Evolutionary conservation across 1,139 yeast genomes (phyloP).

Genomic region (Blastobotrys apis): DNA sequence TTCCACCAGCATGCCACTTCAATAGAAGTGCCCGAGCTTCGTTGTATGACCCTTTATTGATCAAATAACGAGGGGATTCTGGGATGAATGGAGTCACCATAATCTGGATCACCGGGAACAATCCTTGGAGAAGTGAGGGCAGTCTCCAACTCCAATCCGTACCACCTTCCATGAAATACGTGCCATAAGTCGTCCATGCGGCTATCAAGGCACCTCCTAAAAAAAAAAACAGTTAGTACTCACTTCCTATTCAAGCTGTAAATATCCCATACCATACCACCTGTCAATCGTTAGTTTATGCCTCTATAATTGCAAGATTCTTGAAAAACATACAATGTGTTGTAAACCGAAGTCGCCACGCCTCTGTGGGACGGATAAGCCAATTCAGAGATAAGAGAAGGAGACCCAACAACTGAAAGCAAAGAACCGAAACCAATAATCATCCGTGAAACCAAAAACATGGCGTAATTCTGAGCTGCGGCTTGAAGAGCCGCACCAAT

Average conservation of each 20-base stretch:
- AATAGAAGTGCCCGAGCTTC: conserved; percentile 43
- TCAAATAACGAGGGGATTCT: conserved; percentile 73
- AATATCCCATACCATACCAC: too few species aligned
- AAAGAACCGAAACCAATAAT: conserved; percentile 28
- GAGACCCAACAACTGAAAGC: conserved; percentile 40
- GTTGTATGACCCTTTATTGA: conserved; percentile 61
- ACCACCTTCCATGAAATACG: conserved; percentile 27
- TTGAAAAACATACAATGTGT: conserved; percentile 49
- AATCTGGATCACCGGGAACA: conserved; percentile 38
- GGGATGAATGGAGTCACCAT: conserved; percentile 35
- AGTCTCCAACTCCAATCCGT: conserved; percentile 43
- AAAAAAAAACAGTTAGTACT: too few species aligned
- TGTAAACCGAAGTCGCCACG: conserved; percentile 44
- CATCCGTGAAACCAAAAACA: conserved; percentile 12
- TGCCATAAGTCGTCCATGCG: conserved; percentile 51
- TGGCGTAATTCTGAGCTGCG: conserved; percentile 9
- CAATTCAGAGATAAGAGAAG: conserved; percentile 40
- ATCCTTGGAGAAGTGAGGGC: conserved; percentile 42
- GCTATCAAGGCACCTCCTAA: conserved; percentile 57
- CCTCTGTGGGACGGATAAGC: conserved; percentile 45
- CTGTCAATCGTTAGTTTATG: too few species aligned
- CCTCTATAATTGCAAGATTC: too few species aligned
- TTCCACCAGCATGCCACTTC: conserved; percentile 12
- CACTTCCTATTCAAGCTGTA: too few species aligned
- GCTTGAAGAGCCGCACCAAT: conserved; percentile 15